These are phyloP conservation scores for Drechslerella coelobrocha DNA, from an alignment of 2,329 filamentous ascomycete genomes.

Conservation along the genomic window DNA sequence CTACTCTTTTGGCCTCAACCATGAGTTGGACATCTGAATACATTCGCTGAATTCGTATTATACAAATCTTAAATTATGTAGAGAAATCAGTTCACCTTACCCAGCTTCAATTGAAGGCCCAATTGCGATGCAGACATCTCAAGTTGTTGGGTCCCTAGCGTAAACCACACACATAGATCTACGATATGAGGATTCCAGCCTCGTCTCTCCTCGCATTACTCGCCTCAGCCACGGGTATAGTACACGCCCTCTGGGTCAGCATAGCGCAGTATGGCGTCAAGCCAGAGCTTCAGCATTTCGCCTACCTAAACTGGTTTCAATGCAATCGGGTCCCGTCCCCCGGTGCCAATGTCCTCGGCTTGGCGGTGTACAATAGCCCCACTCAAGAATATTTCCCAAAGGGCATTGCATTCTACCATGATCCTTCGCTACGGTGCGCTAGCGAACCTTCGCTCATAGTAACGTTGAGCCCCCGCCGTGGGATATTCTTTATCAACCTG, in stretches of 20 bases:
- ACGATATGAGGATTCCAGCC: neutral
- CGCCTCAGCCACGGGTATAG: neutral
- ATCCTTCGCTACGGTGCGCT: neutral
- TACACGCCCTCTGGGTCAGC: constrained; percentile 12
- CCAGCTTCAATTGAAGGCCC: too few species aligned
- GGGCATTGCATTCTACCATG: constrained; percentile 16
- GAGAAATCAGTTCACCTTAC: too few species aligned
- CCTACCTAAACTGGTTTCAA: neutral
- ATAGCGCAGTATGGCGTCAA: neutral
- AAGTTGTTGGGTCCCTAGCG: too few species aligned
- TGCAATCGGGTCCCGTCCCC: constrained; percentile 9
- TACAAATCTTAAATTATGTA: too few species aligned
- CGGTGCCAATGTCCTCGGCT: neutral
- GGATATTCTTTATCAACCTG: constrained; percentile 24
- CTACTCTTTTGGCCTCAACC: too few species aligned
- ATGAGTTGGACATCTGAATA: too few species aligned
- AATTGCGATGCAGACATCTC: too few species aligned
- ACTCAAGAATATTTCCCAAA: constrained; percentile 3
- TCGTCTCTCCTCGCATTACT: neutral
- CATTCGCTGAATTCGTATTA: too few species aligned
- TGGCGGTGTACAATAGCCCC: constrained; percentile 14
- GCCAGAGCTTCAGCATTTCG: neutral
- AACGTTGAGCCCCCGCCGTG: neutral
- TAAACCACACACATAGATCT: too few species aligned
- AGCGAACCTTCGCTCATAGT: constrained; percentile 14